Evolutionary conservation across 257 asterid genomes (phyloP).

Genomic region (Euphrasia confusa): DNA sequence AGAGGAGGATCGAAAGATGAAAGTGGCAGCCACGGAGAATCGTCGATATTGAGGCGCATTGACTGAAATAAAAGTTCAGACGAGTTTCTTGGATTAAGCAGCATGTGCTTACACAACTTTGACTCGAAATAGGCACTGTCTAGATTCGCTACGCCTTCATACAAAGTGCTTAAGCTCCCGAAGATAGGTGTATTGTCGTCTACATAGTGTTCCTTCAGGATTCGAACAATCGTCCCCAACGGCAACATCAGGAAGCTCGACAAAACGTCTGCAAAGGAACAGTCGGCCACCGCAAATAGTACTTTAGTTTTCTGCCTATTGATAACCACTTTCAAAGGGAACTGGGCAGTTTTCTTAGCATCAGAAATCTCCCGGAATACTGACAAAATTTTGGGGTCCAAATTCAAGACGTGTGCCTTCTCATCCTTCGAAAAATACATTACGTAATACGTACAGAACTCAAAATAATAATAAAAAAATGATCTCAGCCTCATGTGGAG

Average conservation of each 20-base stretch:
- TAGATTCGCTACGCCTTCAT: conserved; percentile 14
- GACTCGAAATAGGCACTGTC: conserved; percentile 3
- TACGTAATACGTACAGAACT: no score
- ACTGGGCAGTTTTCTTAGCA: not conserved
- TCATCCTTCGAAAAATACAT: no score
- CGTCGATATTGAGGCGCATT: no score
- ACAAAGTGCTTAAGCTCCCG: conserved; percentile 29
- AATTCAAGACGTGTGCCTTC: no score
- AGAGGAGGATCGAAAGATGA: no score
- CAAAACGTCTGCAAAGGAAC: conserved; percentile 19
- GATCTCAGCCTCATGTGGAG: no score
- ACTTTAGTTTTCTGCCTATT: conserved; percentile 23
- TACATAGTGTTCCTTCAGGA: conserved; percentile 17
- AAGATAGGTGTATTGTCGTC: not conserved
- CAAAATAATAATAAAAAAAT: no score
- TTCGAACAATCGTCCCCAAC: conserved; percentile 13
- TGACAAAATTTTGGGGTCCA: no score
- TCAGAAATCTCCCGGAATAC: no score
- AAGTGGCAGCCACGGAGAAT: no score
- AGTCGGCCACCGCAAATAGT: conserved; percentile 17
- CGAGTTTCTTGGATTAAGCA: conserved; percentile 11
- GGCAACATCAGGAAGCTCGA: conserved; percentile 29
- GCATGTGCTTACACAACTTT: not conserved
- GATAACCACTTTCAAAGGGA: conserved; percentile 20
- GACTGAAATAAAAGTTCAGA: no score